Percentiles rank a stretch among this genome's conserved stretches.
phyloP scores from a whole-genome alignment of 2,329 filamentous ascomycete genomes.

The Colletotrichum tanaceti region DNA sequence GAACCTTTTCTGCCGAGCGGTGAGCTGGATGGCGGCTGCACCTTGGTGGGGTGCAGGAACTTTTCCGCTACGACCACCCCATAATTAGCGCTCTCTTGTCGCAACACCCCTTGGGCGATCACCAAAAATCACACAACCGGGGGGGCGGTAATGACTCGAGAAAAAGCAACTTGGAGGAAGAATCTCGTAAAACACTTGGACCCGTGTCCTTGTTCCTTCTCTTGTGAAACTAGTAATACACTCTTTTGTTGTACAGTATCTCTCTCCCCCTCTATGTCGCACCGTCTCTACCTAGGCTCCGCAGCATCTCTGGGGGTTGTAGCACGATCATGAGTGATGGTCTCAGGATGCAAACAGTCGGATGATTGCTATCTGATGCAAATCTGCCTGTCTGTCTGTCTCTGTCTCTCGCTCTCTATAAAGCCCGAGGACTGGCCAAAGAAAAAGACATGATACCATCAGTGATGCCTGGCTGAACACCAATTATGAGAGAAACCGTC shows the following conservation, averaged over 20 bases:
- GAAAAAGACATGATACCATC: conserved; percentile 28
- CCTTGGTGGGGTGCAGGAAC: conserved; percentile 33
- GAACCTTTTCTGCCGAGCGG: conserved; percentile 55
- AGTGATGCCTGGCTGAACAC: conserved; percentile 32
- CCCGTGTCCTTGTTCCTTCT: not conserved
- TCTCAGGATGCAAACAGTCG: conserved; percentile 33
- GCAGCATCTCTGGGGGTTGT: conserved; percentile 5
- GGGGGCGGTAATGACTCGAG: not conserved
- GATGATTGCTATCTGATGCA: conserved; percentile 41
- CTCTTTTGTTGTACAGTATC: conserved; percentile 37
- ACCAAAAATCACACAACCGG: not conserved
- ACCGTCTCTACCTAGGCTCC: not conserved
- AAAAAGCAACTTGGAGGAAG: not conserved
- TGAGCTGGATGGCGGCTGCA: conserved; percentile 39
- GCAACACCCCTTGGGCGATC: conserved; percentile 17
- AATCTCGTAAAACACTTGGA: conserved; percentile 18
- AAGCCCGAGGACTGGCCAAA: conserved; percentile 27
- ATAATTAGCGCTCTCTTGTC: not conserved
- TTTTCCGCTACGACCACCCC: conserved; percentile 32
- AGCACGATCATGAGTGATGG: conserved; percentile 26
- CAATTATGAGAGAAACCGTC: conserved; percentile 34
- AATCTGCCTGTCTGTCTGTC: conserved; percentile 24
- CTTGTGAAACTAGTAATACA: conserved; percentile 38
- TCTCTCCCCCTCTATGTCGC: conserved; percentile 6
- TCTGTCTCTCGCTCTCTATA: conserved; percentile 24